Evolutionary conservation across 2,329 filamentous ascomycete genomes (phyloP), one percentile per base, ranked within the genome.

Genomic region (Myriangium duriaei): DNA sequence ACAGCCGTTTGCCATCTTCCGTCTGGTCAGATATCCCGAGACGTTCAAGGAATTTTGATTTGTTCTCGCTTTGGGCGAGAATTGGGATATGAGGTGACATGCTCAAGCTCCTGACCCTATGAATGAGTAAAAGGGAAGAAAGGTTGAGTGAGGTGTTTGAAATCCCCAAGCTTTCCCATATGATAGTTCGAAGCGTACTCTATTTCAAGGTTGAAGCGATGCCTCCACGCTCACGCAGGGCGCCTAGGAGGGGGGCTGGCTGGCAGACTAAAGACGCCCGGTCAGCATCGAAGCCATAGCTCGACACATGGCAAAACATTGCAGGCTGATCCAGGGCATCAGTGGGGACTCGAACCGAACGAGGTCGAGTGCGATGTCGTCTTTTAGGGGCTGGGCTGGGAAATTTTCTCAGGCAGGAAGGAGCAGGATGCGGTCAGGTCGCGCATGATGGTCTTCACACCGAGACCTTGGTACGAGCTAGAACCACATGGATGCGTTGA

Each of bases 41-140:
- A 28, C 61, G 51, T 37, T 56, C 48, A 42, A 65, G 63, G 37
- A 68, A 58, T 19, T 56, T 56, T 12, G 53, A 50, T 51, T 66
- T 67, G 34, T 61, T 60, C 41, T 63, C 61, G 48, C 64, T 67
- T 49, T 56, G 60, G 31, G 63, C 57, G 40, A 65, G 47, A 31
- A 50, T 46, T 17, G 46, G 46, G 33, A 53, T 42, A 28, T 45
- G 47, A 26, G 53, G 55, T 26, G 36, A 30, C 36, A 39, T 39
- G 11, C 36, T 39, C 35, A 26, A n/a, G 14, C 2, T n/a, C n/a
- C 7, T 26, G 7, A 26, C 21, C 21, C 21, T 26, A 26, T 26
- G 21, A n/a, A n/a, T 26, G 21, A 7, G 21, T 26, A 7, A n/a
- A 7, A 26, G n/a, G n/a, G n/a, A 26, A 7, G 21, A 26, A n/a